phyloP scores from a whole-genome alignment of 2,329 filamentous ascomycete genomes.

The Hypoxylon sp. region DNA sequence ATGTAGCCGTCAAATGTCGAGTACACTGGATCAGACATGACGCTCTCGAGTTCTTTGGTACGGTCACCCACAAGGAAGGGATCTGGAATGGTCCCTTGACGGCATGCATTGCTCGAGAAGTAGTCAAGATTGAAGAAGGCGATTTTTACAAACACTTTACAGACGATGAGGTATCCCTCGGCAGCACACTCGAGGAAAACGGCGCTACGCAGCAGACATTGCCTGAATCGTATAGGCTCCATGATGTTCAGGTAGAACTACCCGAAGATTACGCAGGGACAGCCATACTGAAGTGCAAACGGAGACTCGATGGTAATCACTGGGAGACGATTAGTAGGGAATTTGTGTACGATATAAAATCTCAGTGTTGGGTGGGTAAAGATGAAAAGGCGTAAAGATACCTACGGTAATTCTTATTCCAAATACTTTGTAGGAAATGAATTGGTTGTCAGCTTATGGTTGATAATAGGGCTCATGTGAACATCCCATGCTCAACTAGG shows the following conservation, averaged over 20 bases:
- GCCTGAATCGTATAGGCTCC: conserved; percentile 32
- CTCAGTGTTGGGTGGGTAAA: conserved; percentile 21
- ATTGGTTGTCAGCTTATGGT: not conserved
- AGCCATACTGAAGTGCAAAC: conserved; percentile 24
- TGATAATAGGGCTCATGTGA: not conserved
- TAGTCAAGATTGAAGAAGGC: conserved; percentile 59
- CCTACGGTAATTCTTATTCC: not conserved
- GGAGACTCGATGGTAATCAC: conserved; percentile 15
- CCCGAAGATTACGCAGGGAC: conserved; percentile 36
- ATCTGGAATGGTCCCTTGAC: conserved; percentile 59
- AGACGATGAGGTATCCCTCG: not conserved
- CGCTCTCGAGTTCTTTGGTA: conserved; percentile 35
- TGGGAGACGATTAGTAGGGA: conserved; percentile 35
- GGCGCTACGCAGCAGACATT: not conserved
- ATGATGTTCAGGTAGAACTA: conserved; percentile 36
- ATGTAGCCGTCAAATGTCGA: conserved; percentile 63
- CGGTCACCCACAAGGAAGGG: conserved; percentile 54
- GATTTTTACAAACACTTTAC: conserved; percentile 41
- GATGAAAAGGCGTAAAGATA: not conserved
- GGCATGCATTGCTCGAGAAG: conserved; percentile 54
- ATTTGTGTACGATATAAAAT: conserved; percentile 29
- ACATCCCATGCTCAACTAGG: not conserved
- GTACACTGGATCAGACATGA: conserved; percentile 58
- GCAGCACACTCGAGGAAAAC: not conserved
- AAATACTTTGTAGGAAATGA: not conserved